Percentiles rank a stretch among this genome's conserved stretches.
These are phyloP conservation scores for Allantophomopsis lycopodina DNA, from an alignment of 2,329 filamentous ascomycete species.

Conservation along the genomic window DNA sequence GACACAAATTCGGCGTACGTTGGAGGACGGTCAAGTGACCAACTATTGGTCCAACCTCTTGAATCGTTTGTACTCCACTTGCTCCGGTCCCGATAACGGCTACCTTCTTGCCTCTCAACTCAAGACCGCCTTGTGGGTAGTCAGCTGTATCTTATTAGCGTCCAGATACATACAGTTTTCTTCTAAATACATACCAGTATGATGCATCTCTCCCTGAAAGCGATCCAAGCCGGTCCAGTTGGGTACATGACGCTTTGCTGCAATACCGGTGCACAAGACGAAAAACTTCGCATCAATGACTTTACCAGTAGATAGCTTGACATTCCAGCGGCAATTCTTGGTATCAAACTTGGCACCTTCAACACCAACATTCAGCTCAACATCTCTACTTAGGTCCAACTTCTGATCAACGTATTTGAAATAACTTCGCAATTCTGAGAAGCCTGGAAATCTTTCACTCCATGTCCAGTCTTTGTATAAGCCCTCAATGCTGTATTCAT, in stretches of 20 bases:
- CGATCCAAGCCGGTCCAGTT: constrained; percentile 11
- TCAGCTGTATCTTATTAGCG: constrained; percentile 27
- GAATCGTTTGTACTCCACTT: constrained; percentile 12
- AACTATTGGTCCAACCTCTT: constrained; percentile 21
- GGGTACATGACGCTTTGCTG: constrained; percentile 11
- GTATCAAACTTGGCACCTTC: constrained; percentile 24
- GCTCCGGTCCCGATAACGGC: constrained; percentile 36
- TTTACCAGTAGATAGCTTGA: constrained; percentile 23
- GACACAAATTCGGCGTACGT: constrained; percentile 40
- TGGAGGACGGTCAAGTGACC: constrained; percentile 33
- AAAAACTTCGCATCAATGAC: constrained; percentile 9
- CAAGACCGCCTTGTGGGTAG: constrained; percentile 22
- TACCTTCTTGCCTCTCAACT: constrained; percentile 33
- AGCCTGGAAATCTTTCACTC: constrained; percentile 23
- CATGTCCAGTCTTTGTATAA: constrained; percentile 29
- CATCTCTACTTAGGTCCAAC: constrained; percentile 25
- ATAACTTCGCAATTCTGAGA: constrained; percentile 27
- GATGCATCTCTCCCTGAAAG: constrained; percentile 12
- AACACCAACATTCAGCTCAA: constrained; percentile 25
- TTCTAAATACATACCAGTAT: constrained; percentile 9
- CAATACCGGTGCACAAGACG: constrained; percentile 12
- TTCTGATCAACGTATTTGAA: constrained; percentile 30
- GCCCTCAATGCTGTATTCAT: constrained; percentile 29
- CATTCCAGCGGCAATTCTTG: constrained; percentile 21
- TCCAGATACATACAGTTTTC: constrained; percentile 28